These are phyloP conservation scores for Ogataea saltuana DNA, from an alignment of 805 yeast genomes.

Conservation along the genomic window DNA sequence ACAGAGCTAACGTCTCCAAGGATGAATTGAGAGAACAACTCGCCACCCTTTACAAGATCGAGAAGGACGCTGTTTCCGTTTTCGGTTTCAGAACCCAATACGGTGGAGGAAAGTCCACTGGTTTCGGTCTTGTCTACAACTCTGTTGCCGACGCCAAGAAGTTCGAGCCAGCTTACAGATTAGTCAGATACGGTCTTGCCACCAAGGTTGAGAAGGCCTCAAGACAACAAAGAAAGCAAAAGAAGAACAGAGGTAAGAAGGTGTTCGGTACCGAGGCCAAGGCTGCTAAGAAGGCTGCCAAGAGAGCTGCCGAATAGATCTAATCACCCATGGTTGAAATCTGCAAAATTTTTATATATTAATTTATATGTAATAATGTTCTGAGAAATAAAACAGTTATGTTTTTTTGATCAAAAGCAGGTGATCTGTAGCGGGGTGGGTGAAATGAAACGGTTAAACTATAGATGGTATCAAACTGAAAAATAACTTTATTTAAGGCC, in stretches of 20 bases:
- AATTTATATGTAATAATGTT: constrained; percentile 13
- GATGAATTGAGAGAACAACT: constrained; percentile 89
- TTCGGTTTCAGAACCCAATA: constrained; percentile 99
- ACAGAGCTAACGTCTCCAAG: constrained; percentile 98
- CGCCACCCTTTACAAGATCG: constrained; percentile 64
- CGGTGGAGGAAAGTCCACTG: constrained; percentile 99
- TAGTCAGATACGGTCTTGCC: constrained; percentile 98
- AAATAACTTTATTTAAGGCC: constrained; percentile 35
- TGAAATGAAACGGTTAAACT: background rate
- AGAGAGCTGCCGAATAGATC: constrained; percentile 80
- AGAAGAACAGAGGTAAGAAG: constrained; percentile 99
- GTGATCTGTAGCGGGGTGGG: background rate
- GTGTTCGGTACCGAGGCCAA: constrained; percentile 97
- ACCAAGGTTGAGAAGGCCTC: constrained; percentile 94
- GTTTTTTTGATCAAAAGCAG: constrained; percentile 5
- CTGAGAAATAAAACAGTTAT: constrained; percentile 8
- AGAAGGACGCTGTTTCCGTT: constrained; percentile 78
- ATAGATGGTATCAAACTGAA: background rate
- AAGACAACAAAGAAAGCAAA: constrained; percentile 99
- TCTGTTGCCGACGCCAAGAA: constrained; percentile 96
- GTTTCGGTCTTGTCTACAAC: constrained; percentile 99
- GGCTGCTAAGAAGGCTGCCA: constrained; percentile 90
- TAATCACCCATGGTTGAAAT: constrained; percentile 6
- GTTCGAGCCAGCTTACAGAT: constrained; percentile 99
- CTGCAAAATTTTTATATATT: constrained; percentile 10